Base-by-base conservation (phyloP, 345 rosid genomes). In the Cardamine occulta region DNA sequence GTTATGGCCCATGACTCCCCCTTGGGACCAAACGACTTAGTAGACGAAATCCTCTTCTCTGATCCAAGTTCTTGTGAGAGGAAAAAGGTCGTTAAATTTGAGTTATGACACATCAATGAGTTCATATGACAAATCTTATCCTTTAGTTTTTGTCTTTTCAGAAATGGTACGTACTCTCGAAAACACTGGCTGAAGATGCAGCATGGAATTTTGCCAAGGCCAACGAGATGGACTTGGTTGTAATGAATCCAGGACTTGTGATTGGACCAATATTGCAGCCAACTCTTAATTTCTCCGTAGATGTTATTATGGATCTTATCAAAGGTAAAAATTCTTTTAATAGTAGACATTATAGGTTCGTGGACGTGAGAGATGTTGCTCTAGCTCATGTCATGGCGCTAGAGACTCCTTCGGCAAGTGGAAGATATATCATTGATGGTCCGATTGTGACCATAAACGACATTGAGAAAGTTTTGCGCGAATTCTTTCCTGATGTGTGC, bases 351-450 rank as follows among this genome's bases (percentile, higher is more conserved):
- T 51, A 70, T 62, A 68, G 84, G 63, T 31, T 81, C 13, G 79
- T 86, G 59, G 86, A 88, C 56, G 84, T 79, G 72, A 84, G 87
- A 81, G 82, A 88, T 79, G 81, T 84, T 35, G 89, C 83, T 12
- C 24, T 70, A 17, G 89, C 84, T 9, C 92, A 86, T 77, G 24
- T 88, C 66, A 76, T 47, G 77, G 88, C 88, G 2, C 52, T 79
- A 6, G 86, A 88, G 81, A 57, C 62, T 65, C 72, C 83, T 53
- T 63, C 84, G 31, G 87, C 89, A 1, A 79, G 14, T 0, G 85
- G 88, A 13, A 72, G 89, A 68, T 83, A 83, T 47, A 57, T 79
- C 42, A 8, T 82, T 15, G 88, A 81, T 34, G 82, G 59, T 52
- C 52, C 71, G 24, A 32, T 70, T 35, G 32, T 70, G 26, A 66